Evolutionary conservation across 768 basidiomycete genomes (phyloP).

Genomic region (Russula abietina): DNA sequence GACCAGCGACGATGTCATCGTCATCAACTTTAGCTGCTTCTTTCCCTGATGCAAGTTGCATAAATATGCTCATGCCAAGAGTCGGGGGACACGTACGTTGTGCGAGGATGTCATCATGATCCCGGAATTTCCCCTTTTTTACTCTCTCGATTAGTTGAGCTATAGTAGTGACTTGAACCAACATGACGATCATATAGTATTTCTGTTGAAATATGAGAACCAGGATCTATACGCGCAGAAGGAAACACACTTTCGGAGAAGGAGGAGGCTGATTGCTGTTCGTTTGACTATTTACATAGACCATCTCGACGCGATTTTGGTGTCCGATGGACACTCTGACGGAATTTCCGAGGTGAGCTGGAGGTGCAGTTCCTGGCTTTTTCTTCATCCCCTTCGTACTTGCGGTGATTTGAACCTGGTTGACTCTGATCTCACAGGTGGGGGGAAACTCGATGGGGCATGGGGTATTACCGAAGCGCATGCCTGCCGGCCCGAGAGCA

Average conservation of each 20-base stretch:
- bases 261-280: constrained; percentile 48
- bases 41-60: constrained; percentile 43
- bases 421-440: constrained; percentile 87
- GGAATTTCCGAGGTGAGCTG: constrained; percentile 55
- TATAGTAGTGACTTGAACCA: constrained; percentile 74
- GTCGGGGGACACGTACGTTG: constrained; percentile 49
- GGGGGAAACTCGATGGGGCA: constrained; percentile 88
- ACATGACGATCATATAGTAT: constrained; percentile 78
- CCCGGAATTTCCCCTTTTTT: constrained; percentile 59
- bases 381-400: constrained; percentile 92
- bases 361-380: constrained; percentile 91
- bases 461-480: constrained; percentile 45
- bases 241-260: constrained; percentile 55
- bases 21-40: constrained; percentile 54
- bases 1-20: constrained; percentile 87
- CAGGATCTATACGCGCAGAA: neutral
- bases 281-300: constrained; percentile 74
- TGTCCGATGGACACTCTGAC: constrained; percentile 40
- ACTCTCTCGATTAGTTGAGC: constrained; percentile 63
- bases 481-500: constrained; percentile 42
- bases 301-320: constrained; percentile 74
- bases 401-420: constrained; percentile 57
- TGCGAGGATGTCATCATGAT: constrained; percentile 55
- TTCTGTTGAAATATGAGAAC: constrained; percentile 46
- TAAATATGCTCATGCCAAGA: neutral